A percentile compares a stretch with the other conserved stretches of the same genome.
phyloP scores from a whole-genome alignment of 2,329 filamentous ascomycete species.

The Sclerotinia minor region DNA sequence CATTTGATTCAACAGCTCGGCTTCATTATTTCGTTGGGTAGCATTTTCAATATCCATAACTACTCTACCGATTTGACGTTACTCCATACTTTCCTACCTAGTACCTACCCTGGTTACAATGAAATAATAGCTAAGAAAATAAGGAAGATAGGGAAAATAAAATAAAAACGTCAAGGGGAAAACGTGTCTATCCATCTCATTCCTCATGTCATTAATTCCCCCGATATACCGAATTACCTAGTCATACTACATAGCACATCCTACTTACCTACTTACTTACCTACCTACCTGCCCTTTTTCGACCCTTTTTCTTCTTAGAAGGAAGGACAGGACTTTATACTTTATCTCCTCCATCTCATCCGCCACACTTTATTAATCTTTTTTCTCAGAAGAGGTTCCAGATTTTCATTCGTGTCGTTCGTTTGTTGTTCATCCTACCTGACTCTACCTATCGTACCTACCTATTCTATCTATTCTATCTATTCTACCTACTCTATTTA shows the following conservation, averaged over 20 bases:
- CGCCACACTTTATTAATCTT: background rate
- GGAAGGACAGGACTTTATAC: too few species aligned
- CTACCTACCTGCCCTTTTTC: too few species aligned
- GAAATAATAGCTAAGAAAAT: background rate
- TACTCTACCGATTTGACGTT: background rate
- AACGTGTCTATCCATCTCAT: background rate
- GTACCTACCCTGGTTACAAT: too few species aligned
- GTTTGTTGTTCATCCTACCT: background rate
- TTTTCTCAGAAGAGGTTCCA: conserved; percentile 1
- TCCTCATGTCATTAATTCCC: background rate
- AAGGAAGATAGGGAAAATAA: background rate
- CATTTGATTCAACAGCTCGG: too few species aligned
- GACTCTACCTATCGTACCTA: background rate
- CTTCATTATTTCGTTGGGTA: background rate
- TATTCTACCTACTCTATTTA: background rate
- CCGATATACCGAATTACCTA: conserved; percentile 13
- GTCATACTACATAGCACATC: too few species aligned
- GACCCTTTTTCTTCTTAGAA: background rate
- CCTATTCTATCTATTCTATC: background rate
- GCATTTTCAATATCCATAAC: conserved; percentile 1
- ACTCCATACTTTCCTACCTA: background rate
- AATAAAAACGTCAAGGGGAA: conserved; percentile 2
- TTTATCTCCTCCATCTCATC: background rate
- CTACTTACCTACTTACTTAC: too few species aligned
- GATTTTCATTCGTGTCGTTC: background rate